phyloP scores from a whole-genome alignment of 1,284 basidiomycete genomes.

The Sporisorium exsertum region DNA sequence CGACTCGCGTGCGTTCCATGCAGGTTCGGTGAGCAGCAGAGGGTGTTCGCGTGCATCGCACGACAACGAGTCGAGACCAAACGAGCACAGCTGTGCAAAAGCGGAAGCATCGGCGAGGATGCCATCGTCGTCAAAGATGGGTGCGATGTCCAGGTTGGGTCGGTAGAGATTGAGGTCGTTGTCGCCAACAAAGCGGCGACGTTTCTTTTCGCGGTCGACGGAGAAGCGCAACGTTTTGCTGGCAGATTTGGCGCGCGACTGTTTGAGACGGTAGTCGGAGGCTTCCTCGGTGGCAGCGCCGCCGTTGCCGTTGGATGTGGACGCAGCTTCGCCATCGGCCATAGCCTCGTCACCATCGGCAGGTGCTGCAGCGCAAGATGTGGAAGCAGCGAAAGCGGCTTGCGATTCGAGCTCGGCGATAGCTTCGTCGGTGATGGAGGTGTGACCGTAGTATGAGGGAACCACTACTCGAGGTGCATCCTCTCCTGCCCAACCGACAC shows the following conservation, averaged over 20 bases:
- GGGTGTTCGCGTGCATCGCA: slow-evolving; percentile 80
- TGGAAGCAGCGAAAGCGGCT: slow-evolving; percentile 30
- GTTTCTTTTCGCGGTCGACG: slow-evolving; percentile 72
- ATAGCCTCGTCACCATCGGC: slow-evolving; percentile 36
- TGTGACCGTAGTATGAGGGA: slow-evolving; percentile 88
- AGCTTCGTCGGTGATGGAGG: slow-evolving; percentile 69
- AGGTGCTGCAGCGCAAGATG: slow-evolving; percentile 16
- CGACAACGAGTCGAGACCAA: slow-evolving; percentile 53
- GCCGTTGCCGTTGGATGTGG: slow-evolving; percentile 25
- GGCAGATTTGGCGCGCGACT: slow-evolving; percentile 35
- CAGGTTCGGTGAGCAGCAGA: slow-evolving; percentile 90
- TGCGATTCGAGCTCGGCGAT: slow-evolving; percentile 42
- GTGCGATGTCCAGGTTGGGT: slow-evolving; percentile 84
- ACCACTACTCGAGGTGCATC: slow-evolving; percentile 93
- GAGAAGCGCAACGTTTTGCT: slow-evolving; percentile 41
- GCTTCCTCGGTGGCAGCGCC: slow-evolving; percentile 26
- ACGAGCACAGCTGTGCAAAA: slow-evolving; percentile 44
- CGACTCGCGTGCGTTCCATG: slow-evolving; percentile 92
- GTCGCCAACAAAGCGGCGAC: slow-evolving; percentile 81
- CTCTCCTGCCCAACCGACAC: slow-evolving; percentile 91
- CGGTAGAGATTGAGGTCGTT: slow-evolving; percentile 93
- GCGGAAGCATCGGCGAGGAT: slow-evolving; percentile 70
- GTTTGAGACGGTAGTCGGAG: slow-evolving; percentile 41
- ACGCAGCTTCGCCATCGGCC: slow-evolving; percentile 23
- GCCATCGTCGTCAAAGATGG: slow-evolving; percentile 82